Percentiles rank a stretch among this genome's conserved stretches.
Conservation (phyloP, 176 grass and related monocot species). For the Lolium multiflorum region DNA sequence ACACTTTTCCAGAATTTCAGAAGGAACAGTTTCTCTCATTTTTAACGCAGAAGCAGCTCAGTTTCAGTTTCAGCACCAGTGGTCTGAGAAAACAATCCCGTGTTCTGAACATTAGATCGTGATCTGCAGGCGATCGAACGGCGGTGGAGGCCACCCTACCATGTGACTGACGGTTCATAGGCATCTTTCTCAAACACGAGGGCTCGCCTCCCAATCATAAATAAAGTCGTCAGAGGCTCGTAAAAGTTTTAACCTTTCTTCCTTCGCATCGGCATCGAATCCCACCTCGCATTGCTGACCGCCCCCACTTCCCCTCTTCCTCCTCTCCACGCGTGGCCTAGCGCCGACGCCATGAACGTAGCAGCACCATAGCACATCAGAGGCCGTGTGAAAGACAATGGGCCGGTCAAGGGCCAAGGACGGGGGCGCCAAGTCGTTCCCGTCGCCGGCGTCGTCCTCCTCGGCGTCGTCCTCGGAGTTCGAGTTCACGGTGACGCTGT, state of each 20-base stretch:
- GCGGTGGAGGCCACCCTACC: constrained; percentile 14
- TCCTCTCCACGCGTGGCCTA: neutral
- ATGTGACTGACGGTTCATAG: constrained; percentile 26
- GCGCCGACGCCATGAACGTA: constrained; percentile 38
- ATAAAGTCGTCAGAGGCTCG: constrained; percentile 51
- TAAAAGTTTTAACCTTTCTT: constrained; percentile 54
- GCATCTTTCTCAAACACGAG: constrained; percentile 45
- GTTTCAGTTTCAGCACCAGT: neutral
- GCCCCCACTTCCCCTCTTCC: constrained; percentile 28
- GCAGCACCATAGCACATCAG: neutral
- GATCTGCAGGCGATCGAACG: constrained; percentile 44
- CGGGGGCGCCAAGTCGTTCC: constrained; percentile 58
- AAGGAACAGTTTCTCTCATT: neutral
- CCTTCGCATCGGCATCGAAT: neutral
- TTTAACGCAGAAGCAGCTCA: neutral
- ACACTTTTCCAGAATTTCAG: neutral
- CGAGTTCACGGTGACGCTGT: constrained; percentile 92
- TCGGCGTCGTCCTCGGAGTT: constrained; percentile 93
- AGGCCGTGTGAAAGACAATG: neutral
- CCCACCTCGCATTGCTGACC: constrained; percentile 14
- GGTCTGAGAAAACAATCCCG: neutral
- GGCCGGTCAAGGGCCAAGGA: constrained; percentile 49
- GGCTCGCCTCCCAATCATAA: constrained; percentile 33
- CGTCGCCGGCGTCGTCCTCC: constrained; percentile 78
- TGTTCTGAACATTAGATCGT: constrained; percentile 14